Evolutionary conservation across 495 filamentous ascomycete species (phyloP), one percentile per base, ranked within the genome.

Genomic region (Talaromyces adpressus): DNA sequence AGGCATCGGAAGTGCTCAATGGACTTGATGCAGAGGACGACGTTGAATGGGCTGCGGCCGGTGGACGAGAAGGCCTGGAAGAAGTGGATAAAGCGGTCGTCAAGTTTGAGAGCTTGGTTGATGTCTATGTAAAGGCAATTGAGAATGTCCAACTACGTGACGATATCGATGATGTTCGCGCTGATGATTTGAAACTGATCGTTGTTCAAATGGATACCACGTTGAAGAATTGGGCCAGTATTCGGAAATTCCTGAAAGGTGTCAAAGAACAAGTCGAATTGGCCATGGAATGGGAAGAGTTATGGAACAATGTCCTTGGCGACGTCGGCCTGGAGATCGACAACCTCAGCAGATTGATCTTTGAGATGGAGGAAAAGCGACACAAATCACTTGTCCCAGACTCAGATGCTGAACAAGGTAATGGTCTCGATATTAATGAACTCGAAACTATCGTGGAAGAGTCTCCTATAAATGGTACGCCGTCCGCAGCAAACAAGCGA

Each of bases 211-310:
- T 97, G 88, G 93, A 97, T 65, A 77, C 76, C 16, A 95, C 95
- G 47, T 72, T 95, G 62, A 78, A 80, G n/a, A 90, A 90, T 66
- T 98, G 94, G 94, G 78, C 84, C 3, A 85, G 88, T 65, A 90
- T 97, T 63, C 87, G 89, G 67, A 79, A 70, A 16, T 87, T 88
- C 18, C 74, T 98, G 45, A 87, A 85, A 65, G 85, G 76, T 34
- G 87, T 96, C 57, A 96, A 97, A 69, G 84, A 84, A 45, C 92
- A 97, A 66, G 93, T 98, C 6, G 94, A 97, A 73, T 82, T 96
- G 57, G 94, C 94, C 7, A 93, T 97, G 91, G 94, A 98, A 67
- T 98, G 93, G 93, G 92, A 96, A 72, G 94, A 98, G 76, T 80
- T 98, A 22, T 97, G 93, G 93, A 90, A 89, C 66, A 91, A 82